Percentiles rank a stretch among this genome's conserved stretches.
phyloP scores from a whole-genome alignment of 805 yeast genomes.

The Saccharomycopsis sp. region DNA sequence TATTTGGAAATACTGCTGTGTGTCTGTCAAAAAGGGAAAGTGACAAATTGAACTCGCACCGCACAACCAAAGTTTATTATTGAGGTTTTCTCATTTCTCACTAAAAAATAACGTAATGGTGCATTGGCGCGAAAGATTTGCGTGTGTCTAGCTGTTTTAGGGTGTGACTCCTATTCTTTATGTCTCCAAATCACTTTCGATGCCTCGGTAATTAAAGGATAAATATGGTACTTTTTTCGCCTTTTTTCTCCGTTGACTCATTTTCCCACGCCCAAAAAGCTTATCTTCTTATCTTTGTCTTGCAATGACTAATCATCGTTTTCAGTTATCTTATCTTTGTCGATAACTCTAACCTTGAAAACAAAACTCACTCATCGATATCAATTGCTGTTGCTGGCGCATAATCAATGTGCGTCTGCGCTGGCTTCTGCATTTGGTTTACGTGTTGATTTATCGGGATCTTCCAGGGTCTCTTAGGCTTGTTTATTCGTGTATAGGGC shows the following conservation, averaged over 20 bases:
- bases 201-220: background rate
- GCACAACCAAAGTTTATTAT: background rate
- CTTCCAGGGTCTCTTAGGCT: background rate
- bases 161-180: background rate
- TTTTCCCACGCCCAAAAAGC: background rate
- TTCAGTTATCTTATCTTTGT: background rate
- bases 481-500: background rate
- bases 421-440: background rate
- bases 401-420: too few relatives aligned
- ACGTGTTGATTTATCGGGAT: background rate
- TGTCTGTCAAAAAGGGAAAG: constrained; percentile 2
- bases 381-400: background rate
- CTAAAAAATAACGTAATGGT: background rate
- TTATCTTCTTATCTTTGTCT: background rate
- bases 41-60: background rate
- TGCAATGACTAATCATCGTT: background rate
- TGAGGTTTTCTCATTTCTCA: background rate
- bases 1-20: background rate
- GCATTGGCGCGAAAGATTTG: background rate
- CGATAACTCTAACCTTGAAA: background rate
- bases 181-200: background rate
- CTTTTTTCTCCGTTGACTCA: background rate
- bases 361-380: background rate
- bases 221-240: background rate
- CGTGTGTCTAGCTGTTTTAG: background rate